A percentile compares a stretch with the other conserved stretches of the same genome.
Evolutionary conservation across 768 basidiomycete genomes (phyloP).

Genomic region (Plicaturopsis crispa): DNA sequence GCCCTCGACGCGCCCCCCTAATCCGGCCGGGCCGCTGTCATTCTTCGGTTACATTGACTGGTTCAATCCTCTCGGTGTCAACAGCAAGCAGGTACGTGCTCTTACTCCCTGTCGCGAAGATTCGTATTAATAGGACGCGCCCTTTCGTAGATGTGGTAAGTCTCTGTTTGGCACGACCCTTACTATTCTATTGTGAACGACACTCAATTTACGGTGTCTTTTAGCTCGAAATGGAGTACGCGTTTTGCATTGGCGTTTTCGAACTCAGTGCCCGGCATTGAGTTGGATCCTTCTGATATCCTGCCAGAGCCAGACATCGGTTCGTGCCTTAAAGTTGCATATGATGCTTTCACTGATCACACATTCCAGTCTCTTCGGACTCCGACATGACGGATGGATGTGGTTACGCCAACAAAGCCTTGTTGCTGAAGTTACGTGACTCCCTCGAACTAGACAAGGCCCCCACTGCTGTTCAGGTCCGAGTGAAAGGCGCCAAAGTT

Average conservation of each 20-base stretch:
- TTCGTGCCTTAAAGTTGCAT: conserved; percentile 11
- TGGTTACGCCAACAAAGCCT: conserved; percentile 34
- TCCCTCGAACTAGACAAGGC: conserved; percentile 26
- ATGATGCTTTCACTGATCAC: conserved; percentile 1
- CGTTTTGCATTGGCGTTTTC: conserved; percentile 56
- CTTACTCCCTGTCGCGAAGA: too few species aligned
- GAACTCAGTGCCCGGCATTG: conserved; percentile 51
- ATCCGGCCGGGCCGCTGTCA: conserved; percentile 11
- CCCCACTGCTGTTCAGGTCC: conserved; percentile 44
- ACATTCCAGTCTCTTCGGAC: conserved; percentile 17
- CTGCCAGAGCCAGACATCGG: conserved; percentile 38
- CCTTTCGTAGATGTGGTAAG: too few species aligned
- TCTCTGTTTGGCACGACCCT: too few species aligned
- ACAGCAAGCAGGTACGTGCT: conserved; percentile 41
- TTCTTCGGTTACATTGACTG: conserved; percentile 43
- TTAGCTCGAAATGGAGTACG: conserved; percentile 68
- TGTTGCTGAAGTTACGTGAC: conserved; percentile 24
- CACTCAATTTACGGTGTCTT: too few species aligned
- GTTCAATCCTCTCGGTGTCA: conserved; percentile 44
- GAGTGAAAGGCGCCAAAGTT: conserved; percentile 40
- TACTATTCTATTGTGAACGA: too few species aligned
- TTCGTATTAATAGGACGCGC: too few species aligned
- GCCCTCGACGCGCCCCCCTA: neutral
- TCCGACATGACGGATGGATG: conserved; percentile 54
- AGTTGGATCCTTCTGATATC: conserved; percentile 30